phyloP scores from a whole-genome alignment of 768 basidiomycete genomes.

The Leucocoprinus birnbaumii region DNA sequence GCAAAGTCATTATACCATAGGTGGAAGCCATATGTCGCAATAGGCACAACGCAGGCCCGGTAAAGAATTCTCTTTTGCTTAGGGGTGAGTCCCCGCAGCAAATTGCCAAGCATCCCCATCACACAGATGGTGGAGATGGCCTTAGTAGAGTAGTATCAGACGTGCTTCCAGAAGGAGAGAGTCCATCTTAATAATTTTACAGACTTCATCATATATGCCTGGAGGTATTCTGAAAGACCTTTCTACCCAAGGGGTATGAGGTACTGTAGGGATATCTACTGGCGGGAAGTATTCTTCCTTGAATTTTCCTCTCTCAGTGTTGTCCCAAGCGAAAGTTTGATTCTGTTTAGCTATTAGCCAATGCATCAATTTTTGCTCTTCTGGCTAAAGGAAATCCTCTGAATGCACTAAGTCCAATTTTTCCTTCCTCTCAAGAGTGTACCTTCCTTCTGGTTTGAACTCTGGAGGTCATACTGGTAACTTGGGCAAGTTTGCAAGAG shows the following conservation, averaged over 20 bases:
- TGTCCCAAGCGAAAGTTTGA: slow-evolving; percentile 18
- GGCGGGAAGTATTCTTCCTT: slow-evolving; percentile 16
- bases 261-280: slow-evolving; percentile 11
- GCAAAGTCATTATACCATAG: no score
- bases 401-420: slow-evolving; percentile 18
- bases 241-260: slow-evolving; percentile 12
- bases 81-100: no score
- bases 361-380: slow-evolving; percentile 18
- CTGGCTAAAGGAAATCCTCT: slow-evolving; percentile 15
- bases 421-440: slow-evolving; percentile 20
- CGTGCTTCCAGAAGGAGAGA: no score
- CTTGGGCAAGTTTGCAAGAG: slow-evolving; percentile 19
- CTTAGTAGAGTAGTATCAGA: no score
- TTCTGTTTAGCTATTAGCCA: slow-evolving; percentile 11
- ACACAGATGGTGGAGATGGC: no score
- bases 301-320: slow-evolving; percentile 15
- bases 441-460: slow-evolving; percentile 21
- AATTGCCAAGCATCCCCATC: no score
- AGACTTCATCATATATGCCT: slow-evolving; percentile 12
- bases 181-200: slow-evolving; percentile 10
- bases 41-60: no score
- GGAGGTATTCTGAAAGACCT: slow-evolving; percentile 14
- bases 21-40: no score
- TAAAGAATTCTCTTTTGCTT: no score
- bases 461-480: slow-evolving; percentile 16